Base-by-base conservation (phyloP, 2,329 filamentous ascomycete genomes). In the Clathrospora elynae region DNA sequence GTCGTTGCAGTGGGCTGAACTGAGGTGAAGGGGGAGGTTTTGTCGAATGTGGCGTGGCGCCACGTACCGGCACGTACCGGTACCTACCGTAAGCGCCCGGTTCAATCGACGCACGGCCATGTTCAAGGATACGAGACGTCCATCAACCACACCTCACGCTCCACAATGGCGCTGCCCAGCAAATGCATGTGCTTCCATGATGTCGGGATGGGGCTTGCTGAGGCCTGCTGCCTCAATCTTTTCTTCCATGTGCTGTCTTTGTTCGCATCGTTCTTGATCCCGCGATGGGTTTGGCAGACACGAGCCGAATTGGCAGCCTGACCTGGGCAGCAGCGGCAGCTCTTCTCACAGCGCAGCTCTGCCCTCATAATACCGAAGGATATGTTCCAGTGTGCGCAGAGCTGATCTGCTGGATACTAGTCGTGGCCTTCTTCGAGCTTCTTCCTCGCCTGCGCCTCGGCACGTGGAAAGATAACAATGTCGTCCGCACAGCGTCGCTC, bases 291-390 rank as follows among this genome's bases (percentile, higher is more conserved):
- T 35, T 17, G 29, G 17, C 11, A 26, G 22, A 17, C 23, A 13
- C 16, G 9, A 23, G 7, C 33, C 25, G 28, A 12, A 1, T 29
- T 17, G 11, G 34, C 18, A 32, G 12, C 29, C 25, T 29, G 6
- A 36, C 31, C 6, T 22, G 26, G 16, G 35, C 56, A 35, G 28
- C 26, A 58, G 62, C 51, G 36, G 6, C 43, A 58, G 9, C 67
- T 47, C 29, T 68, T 63, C 12, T 69, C 62, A 32, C 51, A 46
- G 13, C 64, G 59, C 20, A 9, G 18, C 18, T 35, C 9, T 29
- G 13, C 24, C 38, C 38, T 12, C 13, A 2, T 6, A 14, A 17
- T 3, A 5, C 9, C 23, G 19, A 23, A 10, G 19, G 13, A 6
- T 11, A 11, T 2, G 22, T 26, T 10, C 35, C 10, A 16, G n/a